Conservation (phyloP, 495 filamentous ascomycete species). For the Penicillium atrosanguineum region DNA sequence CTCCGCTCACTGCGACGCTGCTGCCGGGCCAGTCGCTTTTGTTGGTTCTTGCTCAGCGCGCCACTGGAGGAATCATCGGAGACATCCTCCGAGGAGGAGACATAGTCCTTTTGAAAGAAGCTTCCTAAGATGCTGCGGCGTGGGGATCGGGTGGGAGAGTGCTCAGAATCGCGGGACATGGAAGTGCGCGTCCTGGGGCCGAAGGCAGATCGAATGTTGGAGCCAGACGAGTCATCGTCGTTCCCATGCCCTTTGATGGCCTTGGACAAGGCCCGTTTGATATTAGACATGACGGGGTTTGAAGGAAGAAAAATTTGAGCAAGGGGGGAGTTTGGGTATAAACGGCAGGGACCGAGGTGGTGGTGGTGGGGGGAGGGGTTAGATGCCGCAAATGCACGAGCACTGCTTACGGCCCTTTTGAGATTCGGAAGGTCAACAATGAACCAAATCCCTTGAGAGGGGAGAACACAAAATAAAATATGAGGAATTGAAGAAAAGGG, state of each 20-base stretch:
- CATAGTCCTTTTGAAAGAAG: conserved; percentile 41
- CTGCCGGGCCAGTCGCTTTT: conserved; percentile 46
- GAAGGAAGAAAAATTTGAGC: not conserved
- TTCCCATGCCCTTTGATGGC: conserved; percentile 26
- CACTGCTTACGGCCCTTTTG: not conserved
- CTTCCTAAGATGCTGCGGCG: conserved; percentile 41
- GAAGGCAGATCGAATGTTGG: conserved; percentile 14
- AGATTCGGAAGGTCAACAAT: not conserved
- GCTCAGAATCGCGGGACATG: conserved; percentile 13
- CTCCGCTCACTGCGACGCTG: conserved; percentile 44
- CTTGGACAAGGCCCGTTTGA: conserved; percentile 46
- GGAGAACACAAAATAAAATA: not conserved
- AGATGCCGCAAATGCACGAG: conserved; percentile 7
- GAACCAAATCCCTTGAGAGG: not conserved
- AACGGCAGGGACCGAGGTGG: not conserved
- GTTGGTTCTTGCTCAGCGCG: conserved; percentile 51
- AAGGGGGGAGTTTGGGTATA: not conserved
- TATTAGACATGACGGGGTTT: conserved; percentile 38
- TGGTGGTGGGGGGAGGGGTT: not conserved
- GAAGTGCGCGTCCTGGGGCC: conserved; percentile 17
- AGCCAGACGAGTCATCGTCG: conserved; percentile 25
- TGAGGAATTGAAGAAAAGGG: not conserved
- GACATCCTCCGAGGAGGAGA: conserved; percentile 47
- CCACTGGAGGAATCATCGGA: conserved; percentile 43
- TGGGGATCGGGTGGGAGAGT: conserved; percentile 26